Conservation (phyloP, 2,329 filamentous ascomycete genomes). For the Westerdykella ornata region DNA sequence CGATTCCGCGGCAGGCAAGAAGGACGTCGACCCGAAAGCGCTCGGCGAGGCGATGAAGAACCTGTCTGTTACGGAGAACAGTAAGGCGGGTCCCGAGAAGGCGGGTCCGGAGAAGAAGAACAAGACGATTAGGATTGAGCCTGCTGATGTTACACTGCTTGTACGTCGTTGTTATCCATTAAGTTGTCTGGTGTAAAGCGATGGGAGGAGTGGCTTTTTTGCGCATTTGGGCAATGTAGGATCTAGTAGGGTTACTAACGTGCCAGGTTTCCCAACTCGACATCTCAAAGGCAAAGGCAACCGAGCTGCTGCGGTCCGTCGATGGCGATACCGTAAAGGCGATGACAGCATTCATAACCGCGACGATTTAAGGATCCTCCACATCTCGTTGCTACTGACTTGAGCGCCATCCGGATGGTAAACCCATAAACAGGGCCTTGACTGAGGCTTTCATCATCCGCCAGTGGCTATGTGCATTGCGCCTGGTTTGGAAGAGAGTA, state of each 20-base stretch:
- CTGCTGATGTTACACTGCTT: slow-evolving; percentile 62
- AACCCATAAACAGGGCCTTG: no score
- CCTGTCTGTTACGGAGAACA: slow-evolving; percentile 43
- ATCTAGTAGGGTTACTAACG: background rate
- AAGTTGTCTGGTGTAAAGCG: background rate
- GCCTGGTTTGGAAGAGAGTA: no score
- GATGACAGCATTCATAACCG: slow-evolving; percentile 53
- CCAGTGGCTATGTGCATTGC: no score
- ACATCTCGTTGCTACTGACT: no score
- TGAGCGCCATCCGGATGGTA: no score
- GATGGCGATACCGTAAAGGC: slow-evolving; percentile 65
- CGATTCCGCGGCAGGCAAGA: slow-evolving; percentile 45
- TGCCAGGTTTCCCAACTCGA: slow-evolving; percentile 60
- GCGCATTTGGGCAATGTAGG: background rate
- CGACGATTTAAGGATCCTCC: slow-evolving; percentile 9
- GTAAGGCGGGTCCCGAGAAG: slow-evolving; percentile 47
- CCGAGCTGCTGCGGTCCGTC: slow-evolving; percentile 64
- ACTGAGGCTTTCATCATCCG: no score
- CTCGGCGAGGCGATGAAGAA: slow-evolving; percentile 65
- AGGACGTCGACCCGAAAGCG: slow-evolving; percentile 62
- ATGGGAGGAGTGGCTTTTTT: background rate
- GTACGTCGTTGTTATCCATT: slow-evolving; percentile 41
- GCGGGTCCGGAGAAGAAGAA: slow-evolving; percentile 44
- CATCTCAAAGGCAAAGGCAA: slow-evolving; percentile 63
- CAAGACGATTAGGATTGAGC: slow-evolving; percentile 65